phyloP scores from a whole-genome alignment of 176 grass and related monocot genomes.

The sorghum (Sorghum bicolor) region Sorghum_bicolor_NCBIv3 NC_012874.2:67565001-67565500 shows the following conservation, averaged over 20 bases:
- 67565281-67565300: not conserved
- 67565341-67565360: not conserved
- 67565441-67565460: not conserved
- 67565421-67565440: not conserved
- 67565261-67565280: not conserved
- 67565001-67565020: not conserved
- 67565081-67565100: slow-evolving; percentile 10
- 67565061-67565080: slow-evolving; percentile 2
- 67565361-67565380: not conserved
- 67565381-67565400: not conserved
- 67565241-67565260: not conserved
- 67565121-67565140: not conserved
- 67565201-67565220: not conserved
- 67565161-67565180: not conserved
- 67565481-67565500: slow-evolving; percentile 1
- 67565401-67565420: not conserved
- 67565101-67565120: not conserved
- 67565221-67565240: not conserved
- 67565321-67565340: no score
- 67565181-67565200: not conserved
- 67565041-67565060: not conserved
- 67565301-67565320: no score
- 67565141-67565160: not conserved
- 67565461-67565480: not conserved
- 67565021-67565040: not conserved